These are phyloP conservation scores for Venturiaceae sp. DNA, from an alignment of 2,329 filamentous ascomycete genomes.

Conservation along the genomic window DNA sequence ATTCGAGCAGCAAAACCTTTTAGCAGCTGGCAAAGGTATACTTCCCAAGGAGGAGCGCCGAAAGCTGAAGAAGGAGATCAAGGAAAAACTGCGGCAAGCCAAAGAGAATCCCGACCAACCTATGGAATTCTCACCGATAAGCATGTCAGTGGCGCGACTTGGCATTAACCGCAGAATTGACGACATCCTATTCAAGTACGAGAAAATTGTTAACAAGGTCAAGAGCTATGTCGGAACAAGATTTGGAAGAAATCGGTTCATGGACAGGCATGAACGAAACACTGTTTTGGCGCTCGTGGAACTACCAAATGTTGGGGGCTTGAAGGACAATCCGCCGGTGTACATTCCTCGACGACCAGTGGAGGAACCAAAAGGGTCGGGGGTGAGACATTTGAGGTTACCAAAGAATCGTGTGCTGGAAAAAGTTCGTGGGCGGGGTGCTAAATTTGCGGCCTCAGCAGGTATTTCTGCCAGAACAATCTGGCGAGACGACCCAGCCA, in stretches of 20 bases:
- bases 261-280: background rate
- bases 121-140: background rate
- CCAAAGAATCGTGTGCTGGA: too few species aligned
- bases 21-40: background rate
- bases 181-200: background rate
- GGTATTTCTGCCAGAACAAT: too few species aligned
- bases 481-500: too few species aligned
- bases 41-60: background rate
- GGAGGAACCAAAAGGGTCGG: too few species aligned
- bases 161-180: background rate
- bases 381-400: too few species aligned
- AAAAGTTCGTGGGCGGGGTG: too few species aligned
- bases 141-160: background rate
- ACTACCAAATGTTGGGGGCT: background rate
- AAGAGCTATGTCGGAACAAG: background rate
- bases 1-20: background rate
- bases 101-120: too few species aligned
- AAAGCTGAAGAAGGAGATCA: background rate
- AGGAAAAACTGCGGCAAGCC: background rate
- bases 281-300: background rate
- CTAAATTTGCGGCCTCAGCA: too few species aligned
- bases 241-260: background rate
- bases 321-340: background rate
- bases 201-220: background rate
- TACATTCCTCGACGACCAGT: too few species aligned